These are phyloP conservation scores for Fusarium proliferatum DNA, from an alignment of 2,329 filamentous ascomycete species.

Conservation along the genomic window DNA sequence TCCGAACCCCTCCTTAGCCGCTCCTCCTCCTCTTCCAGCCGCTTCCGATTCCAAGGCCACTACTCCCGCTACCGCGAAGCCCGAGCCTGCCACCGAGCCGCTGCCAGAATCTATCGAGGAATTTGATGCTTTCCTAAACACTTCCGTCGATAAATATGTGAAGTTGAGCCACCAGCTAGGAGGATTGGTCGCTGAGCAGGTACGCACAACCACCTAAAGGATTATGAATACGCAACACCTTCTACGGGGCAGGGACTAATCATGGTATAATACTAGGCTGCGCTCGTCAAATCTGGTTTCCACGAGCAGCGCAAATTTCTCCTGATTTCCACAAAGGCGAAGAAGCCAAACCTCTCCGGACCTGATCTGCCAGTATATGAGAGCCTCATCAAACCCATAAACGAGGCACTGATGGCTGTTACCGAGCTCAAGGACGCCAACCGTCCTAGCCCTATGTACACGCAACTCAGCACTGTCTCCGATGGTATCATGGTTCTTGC, in stretches of 20 bases:
- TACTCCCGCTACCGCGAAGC: constrained; percentile 47
- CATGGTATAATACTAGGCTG: constrained; percentile 53
- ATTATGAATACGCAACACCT: neutral
- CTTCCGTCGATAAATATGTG: constrained; percentile 81
- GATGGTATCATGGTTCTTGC: constrained; percentile 91
- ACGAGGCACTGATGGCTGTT: constrained; percentile 82
- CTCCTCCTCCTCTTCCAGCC: constrained; percentile 48
- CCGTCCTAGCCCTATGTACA: constrained; percentile 78
- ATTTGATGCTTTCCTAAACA: constrained; percentile 82
- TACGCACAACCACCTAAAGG: constrained; percentile 51
- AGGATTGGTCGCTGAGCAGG: constrained; percentile 82
- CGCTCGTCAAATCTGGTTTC: constrained; percentile 73
- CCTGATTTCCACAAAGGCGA: constrained; percentile 87
- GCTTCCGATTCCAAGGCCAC: constrained; percentile 47
- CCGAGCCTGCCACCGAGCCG: constrained; percentile 60
- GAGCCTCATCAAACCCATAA: constrained; percentile 86
- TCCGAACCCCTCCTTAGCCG: constrained; percentile 45
- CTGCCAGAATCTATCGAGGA: constrained; percentile 85
- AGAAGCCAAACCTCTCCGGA: constrained; percentile 81
- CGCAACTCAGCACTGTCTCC: constrained; percentile 86
- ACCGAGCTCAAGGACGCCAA: constrained; percentile 85
- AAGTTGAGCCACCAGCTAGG: constrained; percentile 82
- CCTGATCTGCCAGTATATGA: constrained; percentile 73
- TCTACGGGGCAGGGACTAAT: neutral
- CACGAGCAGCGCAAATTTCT: constrained; percentile 88